phyloP scores from a whole-genome alignment of 164 flowering plant species.

The Dillenia suffruticosa region DNA sequence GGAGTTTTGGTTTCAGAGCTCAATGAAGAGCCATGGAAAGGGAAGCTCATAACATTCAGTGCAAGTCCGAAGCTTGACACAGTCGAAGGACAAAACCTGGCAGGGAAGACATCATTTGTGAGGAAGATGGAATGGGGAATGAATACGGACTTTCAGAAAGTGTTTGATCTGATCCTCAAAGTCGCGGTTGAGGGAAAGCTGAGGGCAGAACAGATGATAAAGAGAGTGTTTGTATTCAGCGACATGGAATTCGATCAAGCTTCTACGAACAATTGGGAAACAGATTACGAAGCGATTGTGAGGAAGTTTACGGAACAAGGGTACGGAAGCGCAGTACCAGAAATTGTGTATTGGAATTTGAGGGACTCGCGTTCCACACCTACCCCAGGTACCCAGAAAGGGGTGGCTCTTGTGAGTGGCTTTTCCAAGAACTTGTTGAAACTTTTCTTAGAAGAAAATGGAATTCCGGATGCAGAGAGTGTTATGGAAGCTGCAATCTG shows the following conservation, averaged over 20 bases:
- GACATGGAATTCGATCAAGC: constrained; percentile 64
- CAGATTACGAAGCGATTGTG: constrained; percentile 36
- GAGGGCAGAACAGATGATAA: constrained; percentile 27
- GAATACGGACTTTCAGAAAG: constrained; percentile 31
- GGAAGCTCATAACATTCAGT: constrained; percentile 28
- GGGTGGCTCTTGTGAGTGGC: constrained; percentile 56
- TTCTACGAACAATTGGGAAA: constrained; percentile 37
- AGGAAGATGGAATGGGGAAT: constrained; percentile 24
- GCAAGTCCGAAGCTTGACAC: constrained; percentile 19
- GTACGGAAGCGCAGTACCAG: constrained; percentile 29
- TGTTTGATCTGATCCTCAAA: constrained; percentile 24
- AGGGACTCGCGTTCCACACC: constrained; percentile 41
- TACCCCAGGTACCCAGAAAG: constrained; percentile 23
- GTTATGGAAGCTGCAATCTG: constrained; percentile 40
- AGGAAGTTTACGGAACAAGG: constrained; percentile 35
- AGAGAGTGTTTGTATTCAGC: constrained; percentile 54
- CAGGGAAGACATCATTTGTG: constrained; percentile 13
- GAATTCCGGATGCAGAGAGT: constrained; percentile 26
- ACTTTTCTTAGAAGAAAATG: constrained; percentile 36
- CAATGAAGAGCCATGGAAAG: constrained; percentile 35
- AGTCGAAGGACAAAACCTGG: constrained; percentile 16
- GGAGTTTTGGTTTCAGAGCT: constrained; percentile 27
- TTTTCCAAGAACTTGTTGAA: constrained; percentile 51
- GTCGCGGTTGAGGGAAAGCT: constrained; percentile 15
- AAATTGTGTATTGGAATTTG: constrained; percentile 54